Conservation (phyloP, 306 rosid species). For the Acacia crassicarpa region DNA sequence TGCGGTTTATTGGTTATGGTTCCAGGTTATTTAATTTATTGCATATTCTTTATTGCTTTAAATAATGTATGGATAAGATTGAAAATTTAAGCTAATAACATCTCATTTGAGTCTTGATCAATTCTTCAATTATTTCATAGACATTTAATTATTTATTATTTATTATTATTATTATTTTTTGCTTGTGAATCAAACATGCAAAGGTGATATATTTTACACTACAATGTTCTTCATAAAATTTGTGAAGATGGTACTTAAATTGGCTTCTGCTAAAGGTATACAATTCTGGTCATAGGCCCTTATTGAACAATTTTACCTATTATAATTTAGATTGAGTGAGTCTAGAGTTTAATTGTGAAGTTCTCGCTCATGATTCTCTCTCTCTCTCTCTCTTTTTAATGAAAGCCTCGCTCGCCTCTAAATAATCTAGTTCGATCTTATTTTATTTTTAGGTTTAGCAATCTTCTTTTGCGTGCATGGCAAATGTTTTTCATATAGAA, state of each 20-base stretch:
- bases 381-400: too few relatives aligned
- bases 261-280: background rate
- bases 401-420: background rate
- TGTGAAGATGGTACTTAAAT: background rate
- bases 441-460: background rate
- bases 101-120: background rate
- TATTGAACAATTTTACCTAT: background rate
- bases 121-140: background rate
- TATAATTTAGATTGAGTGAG: background rate
- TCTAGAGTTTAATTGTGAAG: background rate
- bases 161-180: too few relatives aligned
- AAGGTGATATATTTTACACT: background rate
- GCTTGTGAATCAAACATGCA: background rate
- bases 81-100: background rate
- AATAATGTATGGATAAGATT: background rate
- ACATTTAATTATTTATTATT: background rate
- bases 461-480: background rate
- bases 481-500: constrained; percentile 12
- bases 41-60: constrained; percentile 17
- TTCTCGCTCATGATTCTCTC: background rate
- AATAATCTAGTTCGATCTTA: background rate
- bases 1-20: constrained; percentile 81
- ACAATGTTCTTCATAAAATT: background rate
- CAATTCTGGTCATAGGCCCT: background rate
- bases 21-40: constrained; percentile 64